Evolutionary conservation across 352 stramenopile genomes (phyloP).

Genomic region (Phytopythium chamaehyphon): DNA sequence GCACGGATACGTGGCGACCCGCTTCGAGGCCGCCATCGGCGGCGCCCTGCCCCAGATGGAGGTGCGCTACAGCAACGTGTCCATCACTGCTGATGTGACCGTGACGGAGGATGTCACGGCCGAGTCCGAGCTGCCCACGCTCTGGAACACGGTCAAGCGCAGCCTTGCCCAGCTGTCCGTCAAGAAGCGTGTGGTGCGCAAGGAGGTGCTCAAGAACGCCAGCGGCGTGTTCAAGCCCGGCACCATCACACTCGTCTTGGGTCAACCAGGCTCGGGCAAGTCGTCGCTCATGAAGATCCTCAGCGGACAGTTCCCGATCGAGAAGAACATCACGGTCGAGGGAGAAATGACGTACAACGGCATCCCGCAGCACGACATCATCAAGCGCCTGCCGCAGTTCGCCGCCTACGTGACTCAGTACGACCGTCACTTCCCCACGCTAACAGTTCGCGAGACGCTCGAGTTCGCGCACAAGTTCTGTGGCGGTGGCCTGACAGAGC

Average conservation of each 20-base stretch:
- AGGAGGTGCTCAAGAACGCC: constrained; percentile 42
- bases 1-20: constrained; percentile 27
- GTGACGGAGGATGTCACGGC: constrained; percentile 13
- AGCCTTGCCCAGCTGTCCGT: constrained; percentile 10
- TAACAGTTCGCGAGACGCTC: constrained; percentile 30
- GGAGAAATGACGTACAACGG: constrained; percentile 51
- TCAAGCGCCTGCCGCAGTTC: constrained; percentile 30
- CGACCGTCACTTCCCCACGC: constrained; percentile 86
- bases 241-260: constrained; percentile 31
- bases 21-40: constrained; percentile 28
- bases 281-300: constrained; percentile 35
- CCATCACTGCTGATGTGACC: constrained; percentile 19
- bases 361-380: constrained; percentile 18
- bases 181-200: constrained; percentile 35
- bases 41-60: constrained; percentile 42
- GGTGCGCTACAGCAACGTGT: constrained; percentile 26
- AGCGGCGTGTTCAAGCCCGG: constrained; percentile 45
- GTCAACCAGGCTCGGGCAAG: constrained; percentile 30
- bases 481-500: constrained; percentile 20
- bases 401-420: constrained; percentile 40
- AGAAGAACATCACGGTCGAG: constrained; percentile 30
- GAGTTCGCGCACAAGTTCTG: constrained; percentile 77
- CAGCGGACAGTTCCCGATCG: constrained; percentile 33
- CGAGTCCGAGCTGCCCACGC: constrained; percentile 29
- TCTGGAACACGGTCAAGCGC: constrained; percentile 37